phyloP scores from a whole-genome alignment of 495 filamentous ascomycete genomes.

The Podospora pseudoanserina region DNA sequence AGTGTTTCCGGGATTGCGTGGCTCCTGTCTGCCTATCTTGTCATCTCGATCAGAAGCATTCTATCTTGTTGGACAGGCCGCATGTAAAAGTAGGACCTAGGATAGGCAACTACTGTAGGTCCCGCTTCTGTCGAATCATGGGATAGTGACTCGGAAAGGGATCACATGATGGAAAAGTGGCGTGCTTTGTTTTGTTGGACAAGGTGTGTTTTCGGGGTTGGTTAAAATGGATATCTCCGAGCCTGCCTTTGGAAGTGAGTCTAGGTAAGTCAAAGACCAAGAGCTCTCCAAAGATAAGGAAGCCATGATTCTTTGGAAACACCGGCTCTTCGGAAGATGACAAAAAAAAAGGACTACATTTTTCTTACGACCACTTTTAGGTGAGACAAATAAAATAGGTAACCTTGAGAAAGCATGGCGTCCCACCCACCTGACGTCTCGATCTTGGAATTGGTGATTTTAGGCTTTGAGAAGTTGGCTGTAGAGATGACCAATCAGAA shows the following conservation, averaged over 20 bases:
- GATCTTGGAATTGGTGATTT: slow-evolving; percentile 10
- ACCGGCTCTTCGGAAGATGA: background rate
- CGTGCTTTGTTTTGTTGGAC: background rate
- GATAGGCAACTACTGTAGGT: background rate
- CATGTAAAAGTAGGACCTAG: background rate
- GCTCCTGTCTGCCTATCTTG: background rate
- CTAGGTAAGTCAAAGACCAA: background rate
- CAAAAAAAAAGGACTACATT: background rate
- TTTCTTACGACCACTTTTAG: background rate
- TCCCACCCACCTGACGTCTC: slow-evolving; percentile 8
- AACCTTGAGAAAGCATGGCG: background rate
- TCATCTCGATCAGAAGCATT: background rate
- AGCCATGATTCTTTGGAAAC: background rate
- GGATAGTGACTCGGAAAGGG: background rate
- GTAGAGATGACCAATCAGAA: slow-evolving; percentile 7
- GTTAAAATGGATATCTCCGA: background rate
- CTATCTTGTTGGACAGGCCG: background rate
- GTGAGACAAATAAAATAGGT: background rate
- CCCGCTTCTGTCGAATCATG: background rate
- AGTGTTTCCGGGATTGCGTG: background rate
- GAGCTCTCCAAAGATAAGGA: background rate
- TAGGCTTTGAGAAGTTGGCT: slow-evolving; percentile 18
- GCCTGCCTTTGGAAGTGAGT: background rate
- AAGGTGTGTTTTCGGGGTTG: background rate
- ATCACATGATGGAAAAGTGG: slow-evolving; percentile 14